Evolutionary conservation across 805 yeast species (phyloP), one percentile per base, ranked within the genome.

Genomic region (Torulaspora microellipsoides): DNA sequence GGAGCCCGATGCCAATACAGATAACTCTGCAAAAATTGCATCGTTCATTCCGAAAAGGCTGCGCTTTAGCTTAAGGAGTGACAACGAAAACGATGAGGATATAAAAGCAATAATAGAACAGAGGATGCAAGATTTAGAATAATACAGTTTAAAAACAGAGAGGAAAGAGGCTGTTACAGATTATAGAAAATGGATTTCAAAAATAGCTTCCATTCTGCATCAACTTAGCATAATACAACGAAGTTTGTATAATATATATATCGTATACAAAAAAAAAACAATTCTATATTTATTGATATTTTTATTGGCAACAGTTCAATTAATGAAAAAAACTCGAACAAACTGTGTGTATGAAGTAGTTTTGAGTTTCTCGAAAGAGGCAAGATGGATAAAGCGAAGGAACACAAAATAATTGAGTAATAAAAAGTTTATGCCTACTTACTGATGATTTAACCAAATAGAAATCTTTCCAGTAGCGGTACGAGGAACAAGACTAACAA

Each of bases 61-160:
- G 29, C 64, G 69, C 36, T 64, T 70, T 41, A 66, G 59, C 25
- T 48, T 53, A 20, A 53, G 51, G 3, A 48, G 53, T 5, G 53
- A 56, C 6, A 36, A 48, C 3, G 52, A 52, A 36, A 47, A 50
- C 10, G 73, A 69, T 8, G 76, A 69, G 27, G 79, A 78, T 35
- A 69, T 78, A 8, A 76, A 73, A 35, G 76, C 73, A 6, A 79
- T 81, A 31, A 76, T 83, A 38, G 76, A 76, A 33, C 71, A 73
- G 35, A 68, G 74, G 50, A 52, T 70, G 61, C 60, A 60, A 36
- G 71, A 66, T 40, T 41, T 70, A 15, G 73, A 69, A 43, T 62
- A 43, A 39, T 23, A 8, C 29, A 31, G 34, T 17, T 8, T 13
- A n/a, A 15, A 27, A 33, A 27, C 31, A 32, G 8, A 20, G 28